These are phyloP conservation scores for Aspergillus fructus DNA, from an alignment of 2,329 filamentous ascomycete species.

Conservation along the genomic window DNA sequence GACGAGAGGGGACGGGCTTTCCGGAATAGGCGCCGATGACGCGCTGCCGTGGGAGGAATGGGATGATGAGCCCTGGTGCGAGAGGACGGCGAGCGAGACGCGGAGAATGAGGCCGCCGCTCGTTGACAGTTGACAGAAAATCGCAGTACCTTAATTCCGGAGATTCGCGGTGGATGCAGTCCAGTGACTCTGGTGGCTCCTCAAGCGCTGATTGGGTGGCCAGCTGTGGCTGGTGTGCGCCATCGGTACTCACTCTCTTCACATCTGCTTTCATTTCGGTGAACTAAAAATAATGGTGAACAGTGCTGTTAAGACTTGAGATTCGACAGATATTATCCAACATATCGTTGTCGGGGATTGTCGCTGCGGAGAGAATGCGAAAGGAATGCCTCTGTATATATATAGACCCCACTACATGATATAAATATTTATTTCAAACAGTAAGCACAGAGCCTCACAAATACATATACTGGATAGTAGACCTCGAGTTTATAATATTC, in stretches of 20 bases:
- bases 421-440: too few species aligned
- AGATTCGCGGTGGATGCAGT: neutral
- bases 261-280: too few species aligned
- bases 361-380: too few species aligned
- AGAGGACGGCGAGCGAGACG: constrained; percentile 13
- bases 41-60: constrained; percentile 1
- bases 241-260: neutral
- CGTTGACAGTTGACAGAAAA: constrained; percentile 23
- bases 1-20: constrained; percentile 15
- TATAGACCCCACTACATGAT: too few species aligned
- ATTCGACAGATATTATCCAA: too few species aligned
- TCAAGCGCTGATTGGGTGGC: constrained; percentile 6
- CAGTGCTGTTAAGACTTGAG: too few species aligned
- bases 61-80: constrained; percentile 6
- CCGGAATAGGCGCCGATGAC: constrained; percentile 11
- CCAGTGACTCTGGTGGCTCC: constrained; percentile 11
- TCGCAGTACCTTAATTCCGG: constrained; percentile 5
- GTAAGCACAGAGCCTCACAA: too few species aligned
- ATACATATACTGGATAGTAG: too few species aligned
- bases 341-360: too few species aligned
- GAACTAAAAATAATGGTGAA: too few species aligned
- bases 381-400: too few species aligned
- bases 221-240: constrained; percentile 15
- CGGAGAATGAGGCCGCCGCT: constrained; percentile 21
- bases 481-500: too few species aligned